Base-by-base conservation (phyloP, 805 yeast genomes). In the Metahyphopichia silvanorum region DNA sequence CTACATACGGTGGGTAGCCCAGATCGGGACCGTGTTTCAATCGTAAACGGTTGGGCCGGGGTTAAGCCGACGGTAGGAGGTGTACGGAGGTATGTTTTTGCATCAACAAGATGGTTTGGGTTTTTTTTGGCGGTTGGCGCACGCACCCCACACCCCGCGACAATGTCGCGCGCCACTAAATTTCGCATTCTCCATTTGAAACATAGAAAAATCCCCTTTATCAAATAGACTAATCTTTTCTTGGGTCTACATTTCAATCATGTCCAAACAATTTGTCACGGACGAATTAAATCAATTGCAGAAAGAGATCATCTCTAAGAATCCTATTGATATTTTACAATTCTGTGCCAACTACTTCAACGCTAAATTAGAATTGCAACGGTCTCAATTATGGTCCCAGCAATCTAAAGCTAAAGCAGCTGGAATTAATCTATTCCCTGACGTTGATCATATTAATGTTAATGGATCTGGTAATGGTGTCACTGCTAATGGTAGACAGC, bases 311-410 rank as follows among this genome's bases (percentile, higher is more conserved):
- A 42, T 51, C 29, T 48, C 63, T 25, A 62, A 66, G 41, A 74
- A 79, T 45, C 94, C 95, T 1, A 51, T 65, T 10, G 91, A 84
- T 49, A 63, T 84, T 9, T 54, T 85, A 37, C 88, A 84, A 50
- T 85, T 83, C 60, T 81, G 89, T 48, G 82, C 85, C 35, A 74
- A 79, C 56, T 82, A 80, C 57, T 85, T 85, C 63, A 74, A 73
- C 49, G 55, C 67, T 30, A 74, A 80, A 38, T 61, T 84, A 38
- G 79, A 77, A 43, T 69, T 71, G 19, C 85, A 81, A 49, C 69
- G 85, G 50, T 49, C 64, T 18, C 68, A 66, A 23, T 57, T 71
- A 30, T 75, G 77, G 75, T 54, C 55, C n/a, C 73, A 69, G 37
- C 74, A 70, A 46, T 50, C 63, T 25, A 65, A 63, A 40, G 79